A percentile compares a stretch with the other conserved stretches of the same genome.
phyloP scores from a whole-genome alignment of 75 land plant species.

The Cupressus sempervirens region DNA sequence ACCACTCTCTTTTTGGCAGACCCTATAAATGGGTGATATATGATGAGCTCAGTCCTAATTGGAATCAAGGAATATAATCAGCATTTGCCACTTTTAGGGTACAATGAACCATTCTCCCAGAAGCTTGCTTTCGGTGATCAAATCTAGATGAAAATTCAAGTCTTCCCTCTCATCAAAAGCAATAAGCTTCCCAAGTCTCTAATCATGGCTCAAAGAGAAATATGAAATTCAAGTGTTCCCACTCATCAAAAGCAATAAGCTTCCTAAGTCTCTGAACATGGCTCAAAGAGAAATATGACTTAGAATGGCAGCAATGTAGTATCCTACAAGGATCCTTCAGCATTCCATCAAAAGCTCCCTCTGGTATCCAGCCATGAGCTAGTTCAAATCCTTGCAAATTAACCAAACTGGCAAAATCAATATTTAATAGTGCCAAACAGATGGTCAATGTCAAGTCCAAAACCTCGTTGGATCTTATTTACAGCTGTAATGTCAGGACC shows the following conservation, averaged over 20 bases:
- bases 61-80: neutral
- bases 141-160: neutral
- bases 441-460: no score
- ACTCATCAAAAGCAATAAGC: neutral
- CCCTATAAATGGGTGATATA: neutral
- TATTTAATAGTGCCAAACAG: no score
- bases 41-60: neutral
- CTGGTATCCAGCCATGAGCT: neutral
- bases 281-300: neutral
- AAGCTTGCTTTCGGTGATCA: neutral
- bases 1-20: neutral
- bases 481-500: no score
- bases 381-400: neutral
- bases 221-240: neutral
- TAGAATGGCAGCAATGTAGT: neutral
- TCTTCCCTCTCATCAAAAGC: neutral
- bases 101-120: neutral
- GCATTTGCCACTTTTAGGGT: neutral
- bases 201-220: neutral
- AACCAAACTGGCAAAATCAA: neutral
- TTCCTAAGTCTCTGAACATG: neutral
- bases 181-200: neutral
- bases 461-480: no score
- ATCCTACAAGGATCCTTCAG: neutral
- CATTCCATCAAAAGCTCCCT: neutral